Base-by-base conservation (phyloP, 225 moss, liverwort and hornwort genomes). In the Bryoerythrophyllum caledonicum region DNA sequence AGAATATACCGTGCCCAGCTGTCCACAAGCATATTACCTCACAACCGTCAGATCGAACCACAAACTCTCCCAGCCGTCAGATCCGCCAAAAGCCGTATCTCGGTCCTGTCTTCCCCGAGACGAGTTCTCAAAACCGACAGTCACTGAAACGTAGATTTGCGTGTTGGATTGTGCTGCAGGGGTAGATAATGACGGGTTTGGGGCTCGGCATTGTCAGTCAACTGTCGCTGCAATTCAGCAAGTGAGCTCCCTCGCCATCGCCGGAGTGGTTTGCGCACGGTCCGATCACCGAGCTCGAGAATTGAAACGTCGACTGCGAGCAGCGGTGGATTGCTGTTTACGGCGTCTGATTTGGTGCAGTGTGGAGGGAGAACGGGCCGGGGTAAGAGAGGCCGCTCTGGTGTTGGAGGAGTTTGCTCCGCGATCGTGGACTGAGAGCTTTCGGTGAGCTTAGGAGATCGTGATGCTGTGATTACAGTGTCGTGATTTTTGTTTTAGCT, bases 141-240 rank as follows among this genome's bases (percentile, higher is more conserved):
- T 57, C 10, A 12, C 5, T 13, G 6, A 0, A 1, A 6, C 24
- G 10, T 25, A 26, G 57, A 25, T 11, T 55, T 55, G 3, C 2
- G 24, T 23, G 3, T 0, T 10, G 26, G 1, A 57, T 5, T 57
- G 57, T 57, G 14, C 6, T 1, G 0, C 0, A 0, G 1, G 1
- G 13, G 6, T 28, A 59, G 59, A 28, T 26, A 28, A 4, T 58
- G 4, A 23, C 25, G 58, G 58, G 48, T 58, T 58, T 13, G 5
- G 64, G 37, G 38, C 44, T 43, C 1, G 6, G 34, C 30, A 25
- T 49, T 57, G 0, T 6, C 0, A 9, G 70, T 82, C 78, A 65
- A 82, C 78, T 78, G 68, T 67, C 27, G 27, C 65, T 26, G 26
- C 26, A 46, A 46, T 13, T 25, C 65, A 65, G 25, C 13, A 4